Base-by-base conservation (phyloP, 176 grass and related monocot genomes). In the Leersia perrieri region DNA sequence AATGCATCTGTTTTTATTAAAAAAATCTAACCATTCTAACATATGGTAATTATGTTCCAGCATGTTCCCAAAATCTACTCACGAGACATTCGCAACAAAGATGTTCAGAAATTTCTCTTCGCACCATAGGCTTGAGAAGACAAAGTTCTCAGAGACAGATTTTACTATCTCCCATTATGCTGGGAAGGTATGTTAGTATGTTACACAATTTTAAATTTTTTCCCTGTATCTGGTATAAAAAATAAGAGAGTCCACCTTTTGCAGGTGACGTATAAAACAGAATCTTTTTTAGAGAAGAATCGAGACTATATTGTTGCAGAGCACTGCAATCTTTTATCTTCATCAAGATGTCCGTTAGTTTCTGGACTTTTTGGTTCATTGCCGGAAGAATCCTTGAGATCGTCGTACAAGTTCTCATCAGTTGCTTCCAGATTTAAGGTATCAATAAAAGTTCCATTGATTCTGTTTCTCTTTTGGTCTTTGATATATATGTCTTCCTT, bases 371-470 rank as follows among this genome's bases (percentile, higher is more conserved):
- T 99, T 86, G 78, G 38, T 66, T 88, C 92, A 11, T 68, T 93
- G 70, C 93, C 92, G 26, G 96, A 95, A 83, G 96, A 99, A 72
- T 91, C 96, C 44, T 86, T 90, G 73, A 95, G 96, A 91, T 99
- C 96, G 9, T 95, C 96, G 0, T 99, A 95, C 80, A 99, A 95
- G 83, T 95, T 99, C 76, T 99, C 96, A 8, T 99, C 96, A 51
- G 92, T 99, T 73, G 91, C 96, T 81, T 95, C 92, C 42, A 95
- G 96, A 88, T 99, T 99, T 84, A 99, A 93, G 96, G 96, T 99
- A 87, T 60, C 25, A 65, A 42, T 70, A 64, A 12, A 35, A 78
- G 79, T 28, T 44, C 25, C 27, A 64, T 76, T 65, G 41, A 51
- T 47, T 63, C 49, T 68, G 3, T 63, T 66, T 58, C 16, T n/a